Evolutionary conservation across 306 rosid genomes (phyloP), one percentile per base, ranked within the genome.

Genomic region (Acacia confusa): DNA sequence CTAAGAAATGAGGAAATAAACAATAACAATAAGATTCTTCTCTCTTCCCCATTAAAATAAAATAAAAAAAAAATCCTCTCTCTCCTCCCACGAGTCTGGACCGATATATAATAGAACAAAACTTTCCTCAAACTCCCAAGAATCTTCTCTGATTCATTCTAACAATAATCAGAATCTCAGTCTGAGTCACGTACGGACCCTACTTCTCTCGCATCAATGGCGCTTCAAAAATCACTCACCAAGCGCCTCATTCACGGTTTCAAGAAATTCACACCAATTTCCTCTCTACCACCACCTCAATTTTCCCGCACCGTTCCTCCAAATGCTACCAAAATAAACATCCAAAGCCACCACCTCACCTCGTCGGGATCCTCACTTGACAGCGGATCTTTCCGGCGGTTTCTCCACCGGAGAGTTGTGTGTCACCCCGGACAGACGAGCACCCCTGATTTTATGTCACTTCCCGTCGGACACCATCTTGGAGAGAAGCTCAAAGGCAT

Each of bases 391-490:
- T 86, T 86, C 88, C 87, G 90, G 36, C 84, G 90, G 11, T 88
- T 92, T 41, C 50, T 90, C 15, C 90, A 87, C 78, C 84, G 90
- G 17, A 24, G 79, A 76, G 83, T 88, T 0, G 86, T 79, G 27
- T 65, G 81, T 40, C 85, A 85, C 45, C 86, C 93, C 5, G 76
- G 82, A 1, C 27, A 88, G 27, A 60, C 78, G n/a, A 77, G 75
- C 16, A 30, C 92, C 12, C 94, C 97, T 22, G 97, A 90, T 50
- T 72, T 91, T 9, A 67, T 91, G 8, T 80, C 91, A 0, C 45
- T 86, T 2, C 94, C 97, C 0, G 79, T 88, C 19, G 97, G 98
- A 5, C 93, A 93, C 27, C 80, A 80, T 36, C 87, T 88, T 25
- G 38, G 92, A 20, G 87, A 86, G 76, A 87, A 32, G 75, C 88